Conservation (phyloP, 2,329 filamentous ascomycete genomes). For the Hypoxylon sp. region DNA sequence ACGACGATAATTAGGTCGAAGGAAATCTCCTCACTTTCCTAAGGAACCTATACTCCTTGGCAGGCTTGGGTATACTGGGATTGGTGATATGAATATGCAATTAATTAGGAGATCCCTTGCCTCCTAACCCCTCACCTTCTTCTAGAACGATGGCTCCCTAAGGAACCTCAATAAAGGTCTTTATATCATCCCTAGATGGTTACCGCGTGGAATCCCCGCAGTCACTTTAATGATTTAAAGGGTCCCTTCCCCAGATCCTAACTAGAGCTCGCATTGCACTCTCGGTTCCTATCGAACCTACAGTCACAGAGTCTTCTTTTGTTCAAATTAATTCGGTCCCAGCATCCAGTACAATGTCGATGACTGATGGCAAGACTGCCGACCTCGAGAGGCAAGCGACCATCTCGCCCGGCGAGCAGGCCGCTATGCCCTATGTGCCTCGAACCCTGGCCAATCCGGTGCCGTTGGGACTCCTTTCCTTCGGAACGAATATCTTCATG, state of each 20-base stretch:
- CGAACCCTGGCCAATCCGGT: constrained; percentile 25
- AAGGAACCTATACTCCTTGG: not conserved
- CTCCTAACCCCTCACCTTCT: too few relatives aligned
- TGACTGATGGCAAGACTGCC: constrained; percentile 21
- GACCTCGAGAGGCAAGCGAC: constrained; percentile 31
- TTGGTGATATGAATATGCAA: too few relatives aligned
- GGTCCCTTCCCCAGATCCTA: too few relatives aligned
- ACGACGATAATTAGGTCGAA: too few relatives aligned
- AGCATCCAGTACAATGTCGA: constrained; percentile 18
- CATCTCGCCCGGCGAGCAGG: constrained; percentile 21
- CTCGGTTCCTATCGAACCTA: constrained; percentile 1
- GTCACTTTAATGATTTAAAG: too few relatives aligned
- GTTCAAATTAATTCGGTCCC: not conserved
- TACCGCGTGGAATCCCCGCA: too few relatives aligned
- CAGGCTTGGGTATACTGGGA: too few relatives aligned
- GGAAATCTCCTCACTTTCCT: not conserved
- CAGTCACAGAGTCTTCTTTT: constrained; percentile 8
- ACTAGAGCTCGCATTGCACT: not conserved
- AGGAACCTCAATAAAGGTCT: too few relatives aligned
- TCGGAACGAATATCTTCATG: constrained; percentile 32
- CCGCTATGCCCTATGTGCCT: constrained; percentile 5
- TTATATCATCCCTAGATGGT: too few relatives aligned
- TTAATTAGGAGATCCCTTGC: too few relatives aligned
- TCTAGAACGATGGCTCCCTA: too few relatives aligned
- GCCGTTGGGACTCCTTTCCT: constrained; percentile 22